Evolutionary conservation across 352 stramenopile species (phyloP).

Genomic region (Lagenidium giganteum): DNA sequence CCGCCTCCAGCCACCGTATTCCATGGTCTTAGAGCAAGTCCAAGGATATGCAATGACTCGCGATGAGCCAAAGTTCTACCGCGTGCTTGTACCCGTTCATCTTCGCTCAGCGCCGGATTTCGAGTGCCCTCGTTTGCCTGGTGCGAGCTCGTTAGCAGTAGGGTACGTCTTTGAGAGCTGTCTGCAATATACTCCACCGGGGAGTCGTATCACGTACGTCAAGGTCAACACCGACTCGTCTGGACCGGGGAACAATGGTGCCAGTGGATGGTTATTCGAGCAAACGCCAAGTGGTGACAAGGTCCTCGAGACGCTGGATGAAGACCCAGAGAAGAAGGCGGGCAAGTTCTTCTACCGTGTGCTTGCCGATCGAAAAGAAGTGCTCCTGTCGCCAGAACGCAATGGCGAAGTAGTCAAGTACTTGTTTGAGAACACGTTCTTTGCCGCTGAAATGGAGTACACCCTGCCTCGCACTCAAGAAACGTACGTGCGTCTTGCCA

Average conservation of each 20-base stretch:
- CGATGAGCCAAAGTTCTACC: slow-evolving; percentile 72
- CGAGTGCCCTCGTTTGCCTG: slow-evolving; percentile 65
- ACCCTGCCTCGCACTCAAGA: slow-evolving; percentile 65
- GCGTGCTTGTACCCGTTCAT: slow-evolving; percentile 58
- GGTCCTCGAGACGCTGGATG: slow-evolving; percentile 61
- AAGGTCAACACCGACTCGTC: slow-evolving; percentile 61
- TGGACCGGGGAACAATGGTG: slow-evolving; percentile 25
- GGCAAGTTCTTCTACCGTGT: slow-evolving; percentile 82
- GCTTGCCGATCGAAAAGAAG: slow-evolving; percentile 60
- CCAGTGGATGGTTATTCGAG: slow-evolving; percentile 66
- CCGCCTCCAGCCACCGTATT: slow-evolving; percentile 36
- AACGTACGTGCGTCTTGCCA: slow-evolving; percentile 65
- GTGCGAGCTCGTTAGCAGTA: slow-evolving; percentile 50
- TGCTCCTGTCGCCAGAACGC: slow-evolving; percentile 65
- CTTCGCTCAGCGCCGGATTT: slow-evolving; percentile 72
- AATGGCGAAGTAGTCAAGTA: slow-evolving; percentile 63
- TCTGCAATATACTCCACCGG: slow-evolving; percentile 72
- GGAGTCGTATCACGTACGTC: slow-evolving; percentile 74
- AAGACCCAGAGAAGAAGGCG: slow-evolving; percentile 74
- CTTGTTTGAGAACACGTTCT: slow-evolving; percentile 63
- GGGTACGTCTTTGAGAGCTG: slow-evolving; percentile 77
- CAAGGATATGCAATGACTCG: slow-evolving; percentile 64
- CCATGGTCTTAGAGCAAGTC: slow-evolving; percentile 56
- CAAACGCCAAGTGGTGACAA: slow-evolving; percentile 57
- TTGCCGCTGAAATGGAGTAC: slow-evolving; percentile 78